Evolutionary conservation across 2,329 filamentous ascomycete genomes (phyloP), one percentile per base, ranked within the genome.

Genomic region (Aspergillus floridensis): DNA sequence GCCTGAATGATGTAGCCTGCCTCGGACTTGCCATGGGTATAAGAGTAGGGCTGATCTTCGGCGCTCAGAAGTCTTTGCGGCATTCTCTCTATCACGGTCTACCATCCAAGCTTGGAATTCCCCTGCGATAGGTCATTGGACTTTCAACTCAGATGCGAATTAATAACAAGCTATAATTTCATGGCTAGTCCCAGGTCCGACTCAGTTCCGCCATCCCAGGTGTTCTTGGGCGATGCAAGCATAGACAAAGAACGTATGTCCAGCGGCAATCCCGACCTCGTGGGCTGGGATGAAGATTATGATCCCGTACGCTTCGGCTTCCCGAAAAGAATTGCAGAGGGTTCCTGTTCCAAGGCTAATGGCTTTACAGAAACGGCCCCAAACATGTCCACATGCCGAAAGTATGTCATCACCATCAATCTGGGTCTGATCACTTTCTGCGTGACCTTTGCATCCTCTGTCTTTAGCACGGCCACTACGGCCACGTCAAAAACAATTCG

Each of bases 391-490:
- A 38, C 38, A 11, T 4, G 26, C 5, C 62, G 61, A 35, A 82
- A 79, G 68, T 82, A 76, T 76, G 54, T 69, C 5, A 74, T 78
- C 41, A 82, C 80, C 1, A 64, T 77, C 31, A 63, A 72, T 1
- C 70, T 80, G 52, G 77, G 75, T 2, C 46, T 69, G 2, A 74
- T 81, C 68, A 80, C 79, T 0, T 75, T 83, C 57, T 76, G 71
- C 63, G 75, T 81, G 47, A 82, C 80, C 1, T 82, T 83, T 53
- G 73, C 79, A 10, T 78, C 73, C 46, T 78, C 76, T 49, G 72
- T 83, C 50, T 81, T 81, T 66, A 77, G 73, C 31, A 74, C 78
- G 11, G 79, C 80, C 1, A 78, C 77, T 2, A 6, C 57, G 10
- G 71, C 71, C 5, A 80, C 77, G 0, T 72, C 80, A 2, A 61